phyloP scores from a whole-genome alignment of 2,329 filamentous ascomycete genomes.

The Penicillium hesseltinei region DNA sequence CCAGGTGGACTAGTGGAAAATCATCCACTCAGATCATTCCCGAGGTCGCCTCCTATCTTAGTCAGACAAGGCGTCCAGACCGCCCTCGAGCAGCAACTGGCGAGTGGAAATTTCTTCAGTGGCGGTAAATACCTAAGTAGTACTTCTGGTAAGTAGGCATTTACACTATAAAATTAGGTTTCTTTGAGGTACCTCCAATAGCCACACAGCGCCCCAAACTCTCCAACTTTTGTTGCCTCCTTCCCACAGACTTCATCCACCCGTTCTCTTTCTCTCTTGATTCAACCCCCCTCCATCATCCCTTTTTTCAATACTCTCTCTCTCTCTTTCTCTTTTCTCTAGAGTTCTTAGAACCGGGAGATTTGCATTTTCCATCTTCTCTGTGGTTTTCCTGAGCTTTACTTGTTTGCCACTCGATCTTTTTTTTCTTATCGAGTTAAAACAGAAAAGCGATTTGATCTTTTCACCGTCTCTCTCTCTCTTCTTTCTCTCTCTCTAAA shows the following conservation, averaged over 20 bases:
- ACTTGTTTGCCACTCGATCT: conserved; percentile 22
- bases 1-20: neutral
- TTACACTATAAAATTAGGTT: neutral
- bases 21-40: conserved; percentile 5
- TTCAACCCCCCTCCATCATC: conserved; percentile 17
- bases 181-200: neutral
- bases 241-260: conserved; percentile 24
- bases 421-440: conserved; percentile 24
- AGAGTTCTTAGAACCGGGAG: conserved; percentile 33
- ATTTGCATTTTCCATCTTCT: conserved; percentile 30
- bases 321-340: conserved; percentile 27
- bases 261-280: conserved; percentile 24
- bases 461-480: conserved; percentile 24
- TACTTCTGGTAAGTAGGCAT: neutral
- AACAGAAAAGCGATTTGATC: conserved; percentile 22
- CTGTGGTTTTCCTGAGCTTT: conserved; percentile 17
- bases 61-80: conserved; percentile 12
- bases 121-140: conserved; percentile 8
- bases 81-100: conserved; percentile 18
- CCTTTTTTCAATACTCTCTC: conserved; percentile 27
- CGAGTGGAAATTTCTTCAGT: conserved; percentile 15
- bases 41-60: conserved; percentile 14
- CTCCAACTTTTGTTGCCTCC: conserved; percentile 28
- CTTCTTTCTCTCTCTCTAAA: conserved; percentile 7
- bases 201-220: conserved; percentile 10